Base-by-base conservation (phyloP, 2,329 filamentous ascomycete species). In the Gaeumannomyces tritici region DNA sequence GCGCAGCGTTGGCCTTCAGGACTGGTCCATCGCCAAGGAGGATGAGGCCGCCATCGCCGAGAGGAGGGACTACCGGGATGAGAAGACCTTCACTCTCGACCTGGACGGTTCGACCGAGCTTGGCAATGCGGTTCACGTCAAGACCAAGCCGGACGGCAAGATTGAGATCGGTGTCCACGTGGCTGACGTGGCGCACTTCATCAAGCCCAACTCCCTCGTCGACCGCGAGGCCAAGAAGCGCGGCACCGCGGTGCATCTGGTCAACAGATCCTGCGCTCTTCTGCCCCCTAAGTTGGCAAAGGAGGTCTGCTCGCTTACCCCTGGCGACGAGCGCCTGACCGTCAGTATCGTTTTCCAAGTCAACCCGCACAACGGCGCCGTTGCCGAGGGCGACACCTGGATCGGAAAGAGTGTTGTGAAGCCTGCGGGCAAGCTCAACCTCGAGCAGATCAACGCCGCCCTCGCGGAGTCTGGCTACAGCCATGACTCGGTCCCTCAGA, bases 211-310 rank as follows among this genome's bases (percentile, higher is more conserved):
- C 79, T 96, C 93, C 21, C 84, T 98, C 57, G 93, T 98, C 60
- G 95, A 99, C 71, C 89, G 95, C 58, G 95, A 99, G 77, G 95
- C 95, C 13, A 96, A 95, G 84, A 99, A 98, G 83, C 91, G 95
- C 67, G 93, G 93, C 65, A 98, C 93, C 63, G 93, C 92, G 47
- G 95, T 99, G 28, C 96, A 98, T 72, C 82, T 99, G 66, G 89
- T 96, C 78, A 95, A 96, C 79, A 88, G 92, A 47, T 79, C 89
- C 79, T 80, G 93, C 84, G 82, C 93, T 80, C 87, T 99, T 83
- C 85, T 99, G 51, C 95, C 95, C 18, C 83, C 90, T 1, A 92
- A 91, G 76, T 81, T 99, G 65, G 89, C 92, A 9, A 85, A 87
- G 24, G 93, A 97, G 67, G 82, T 98, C 60, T 96, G 93, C 81